Evolutionary conservation across 345 rosid genomes (phyloP).

Genomic region (Hypericum perforatum): DNA sequence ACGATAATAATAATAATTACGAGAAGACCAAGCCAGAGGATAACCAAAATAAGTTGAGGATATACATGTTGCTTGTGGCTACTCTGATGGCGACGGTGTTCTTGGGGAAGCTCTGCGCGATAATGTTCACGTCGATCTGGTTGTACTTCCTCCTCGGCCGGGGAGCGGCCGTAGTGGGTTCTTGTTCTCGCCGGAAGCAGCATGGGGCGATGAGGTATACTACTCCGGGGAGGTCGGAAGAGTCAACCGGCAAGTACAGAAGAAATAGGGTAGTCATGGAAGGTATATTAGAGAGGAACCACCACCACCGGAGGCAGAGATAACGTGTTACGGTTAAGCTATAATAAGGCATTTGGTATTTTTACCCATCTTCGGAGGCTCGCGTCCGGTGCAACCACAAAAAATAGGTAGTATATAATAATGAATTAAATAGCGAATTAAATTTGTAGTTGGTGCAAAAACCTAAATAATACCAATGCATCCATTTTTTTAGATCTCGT

Average conservation of each 20-base stretch:
- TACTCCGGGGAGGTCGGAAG: neutral
- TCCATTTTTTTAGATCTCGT: no score
- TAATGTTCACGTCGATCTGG: conserved; percentile 27
- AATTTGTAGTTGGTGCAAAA: no score
- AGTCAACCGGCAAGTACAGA: conserved; percentile 2
- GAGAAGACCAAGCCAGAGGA: conserved; percentile 7
- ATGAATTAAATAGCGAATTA: no score
- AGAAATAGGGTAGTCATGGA: conserved; percentile 24
- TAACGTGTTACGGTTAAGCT: no score
- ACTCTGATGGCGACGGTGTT: conserved; percentile 20
- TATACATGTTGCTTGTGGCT: conserved; percentile 12
- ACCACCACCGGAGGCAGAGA: conserved; percentile 5
- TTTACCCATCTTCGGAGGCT: no score
- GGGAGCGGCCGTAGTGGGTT: neutral
- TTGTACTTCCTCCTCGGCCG: conserved; percentile 19
- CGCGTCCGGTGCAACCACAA: no score
- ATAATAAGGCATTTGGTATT: no score
- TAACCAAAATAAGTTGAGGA: neutral
- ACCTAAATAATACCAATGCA: no score
- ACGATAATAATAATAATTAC: neutral
- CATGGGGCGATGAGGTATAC: neutral
- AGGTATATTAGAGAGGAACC: conserved; percentile 24
- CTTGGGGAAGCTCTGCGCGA: conserved; percentile 35
- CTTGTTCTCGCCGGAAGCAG: neutral
- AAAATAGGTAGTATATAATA: no score